Evolutionary conservation across 352 stramenopile species (phyloP).

Genomic region (Phytophthora melonis): DNA sequence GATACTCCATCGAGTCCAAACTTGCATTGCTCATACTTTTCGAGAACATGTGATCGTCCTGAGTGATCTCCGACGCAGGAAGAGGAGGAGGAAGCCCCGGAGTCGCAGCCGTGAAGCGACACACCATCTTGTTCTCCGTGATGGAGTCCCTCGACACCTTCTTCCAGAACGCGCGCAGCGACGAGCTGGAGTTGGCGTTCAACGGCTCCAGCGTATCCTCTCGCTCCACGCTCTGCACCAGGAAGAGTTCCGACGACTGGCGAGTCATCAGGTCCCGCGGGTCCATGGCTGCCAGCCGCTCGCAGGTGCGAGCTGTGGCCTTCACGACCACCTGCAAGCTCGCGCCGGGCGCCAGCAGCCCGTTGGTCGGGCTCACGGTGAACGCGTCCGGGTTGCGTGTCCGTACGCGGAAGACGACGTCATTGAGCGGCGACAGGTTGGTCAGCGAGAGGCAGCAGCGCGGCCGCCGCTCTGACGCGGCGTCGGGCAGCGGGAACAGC

Average conservation of each 20-base stretch:
- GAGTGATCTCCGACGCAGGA: constrained; percentile 7
- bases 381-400: constrained; percentile 84
- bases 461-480: constrained; percentile 18
- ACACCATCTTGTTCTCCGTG: constrained; percentile 74
- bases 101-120: constrained; percentile 45
- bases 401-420: constrained; percentile 78
- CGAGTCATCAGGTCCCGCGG: constrained; percentile 42
- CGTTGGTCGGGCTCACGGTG: constrained; percentile 74
- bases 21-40: constrained; percentile 33
- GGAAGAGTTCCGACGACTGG: constrained; percentile 57
- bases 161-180: constrained; percentile 64
- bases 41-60: constrained; percentile 23
- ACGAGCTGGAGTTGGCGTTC: constrained; percentile 44
- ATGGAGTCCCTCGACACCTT: constrained; percentile 60
- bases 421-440: constrained; percentile 71
- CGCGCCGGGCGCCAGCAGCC: constrained; percentile 52
- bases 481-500: constrained; percentile 44
- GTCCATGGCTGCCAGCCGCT: constrained; percentile 46
- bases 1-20: constrained; percentile 28
- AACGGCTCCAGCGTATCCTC: constrained; percentile 50
- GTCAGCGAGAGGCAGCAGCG: constrained; percentile 55
- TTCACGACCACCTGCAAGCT: constrained; percentile 52
- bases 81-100: neutral
- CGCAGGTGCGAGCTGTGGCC: constrained; percentile 41
- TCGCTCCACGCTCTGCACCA: constrained; percentile 67